Percentiles rank a stretch among this genome's conserved stretches.
Conservation (phyloP, 1,284 basidiomycete species). For the Sporisorium iseilematis-ciliati region DNA sequence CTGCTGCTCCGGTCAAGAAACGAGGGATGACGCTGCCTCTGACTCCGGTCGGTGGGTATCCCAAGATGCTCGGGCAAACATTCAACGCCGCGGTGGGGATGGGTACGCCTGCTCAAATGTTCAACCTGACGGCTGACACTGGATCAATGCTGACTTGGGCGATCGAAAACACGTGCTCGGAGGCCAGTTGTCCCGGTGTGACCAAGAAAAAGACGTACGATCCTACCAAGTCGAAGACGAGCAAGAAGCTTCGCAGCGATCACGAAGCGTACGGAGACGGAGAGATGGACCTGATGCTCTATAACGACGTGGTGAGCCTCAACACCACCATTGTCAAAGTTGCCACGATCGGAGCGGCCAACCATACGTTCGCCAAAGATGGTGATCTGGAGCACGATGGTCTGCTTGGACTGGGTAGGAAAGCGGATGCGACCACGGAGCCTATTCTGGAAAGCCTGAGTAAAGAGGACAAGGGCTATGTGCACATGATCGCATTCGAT, state of each 20-base stretch:
- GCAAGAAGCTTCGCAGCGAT: constrained; percentile 7
- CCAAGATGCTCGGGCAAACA: constrained; percentile 40
- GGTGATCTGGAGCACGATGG: constrained; percentile 41
- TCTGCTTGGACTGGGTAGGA: constrained; percentile 28
- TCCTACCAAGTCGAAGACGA: constrained; percentile 17
- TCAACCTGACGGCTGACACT: constrained; percentile 44
- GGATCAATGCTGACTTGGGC: constrained; percentile 47
- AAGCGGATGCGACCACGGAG: constrained; percentile 8
- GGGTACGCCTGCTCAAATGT: constrained; percentile 26
- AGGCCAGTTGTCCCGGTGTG: constrained; percentile 24
- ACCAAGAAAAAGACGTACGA: constrained; percentile 23
- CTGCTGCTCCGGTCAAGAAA: not conserved
- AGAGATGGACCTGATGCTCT: constrained; percentile 38
- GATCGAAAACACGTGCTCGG: constrained; percentile 18
- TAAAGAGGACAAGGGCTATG: constrained; percentile 4
- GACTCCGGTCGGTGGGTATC: constrained; percentile 27
- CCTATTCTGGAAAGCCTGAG: constrained; percentile 20
- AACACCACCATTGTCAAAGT: not conserved
- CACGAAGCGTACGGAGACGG: constrained; percentile 49
- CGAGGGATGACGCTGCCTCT: constrained; percentile 23
- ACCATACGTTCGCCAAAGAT: constrained; percentile 34
- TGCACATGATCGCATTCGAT: constrained; percentile 22
- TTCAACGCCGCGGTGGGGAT: constrained; percentile 33
- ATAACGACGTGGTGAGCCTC: constrained; percentile 23
- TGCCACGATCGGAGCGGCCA: constrained; percentile 33